Base-by-base conservation (phyloP, 2,329 filamentous ascomycete species). In the Metarhizium album region DNA sequence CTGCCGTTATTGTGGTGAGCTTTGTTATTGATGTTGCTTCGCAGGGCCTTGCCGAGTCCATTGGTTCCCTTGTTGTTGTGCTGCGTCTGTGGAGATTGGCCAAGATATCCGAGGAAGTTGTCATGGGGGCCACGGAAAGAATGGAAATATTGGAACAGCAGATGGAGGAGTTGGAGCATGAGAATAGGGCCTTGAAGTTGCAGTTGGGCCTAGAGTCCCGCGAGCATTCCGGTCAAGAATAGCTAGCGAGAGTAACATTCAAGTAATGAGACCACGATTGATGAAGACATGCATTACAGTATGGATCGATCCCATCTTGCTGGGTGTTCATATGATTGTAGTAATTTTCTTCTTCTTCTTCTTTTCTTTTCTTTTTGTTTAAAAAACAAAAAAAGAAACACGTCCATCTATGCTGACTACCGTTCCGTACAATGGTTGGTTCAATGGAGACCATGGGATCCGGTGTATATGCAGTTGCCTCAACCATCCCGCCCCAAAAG, bases 91-190 rank as follows among this genome's bases (percentile, higher is more conserved):
- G 82, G 79, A 74, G 84, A 16, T 74, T 87, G 43, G 79, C 85
- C 62, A 85, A 86, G 68, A 83, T 86, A 48, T 78, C 84, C 6
- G 81, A 87, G 59, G 83, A 87, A 64, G 71, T 86, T 54, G 77
- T 76, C 29, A 73, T 82, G 6, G 81, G 80, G 8, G 80, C 81
- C 1, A 68, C 77, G 35, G 82, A 86, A 64, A 72, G 80, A 60
- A 76, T 81, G 68, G 80, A 82, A 54, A 72, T 73, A 9, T 65
- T 85, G 38, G 70, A 78, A 55, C 64, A 71, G 48, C 65, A 72
- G 50, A 68, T 85, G 24, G 71, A 74, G 46, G 65, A 71, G 24
- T 64, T 84, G 8, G 74, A 78, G 59, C 67, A 62, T 48, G 77
- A 74, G 50, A 74, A 75, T 47, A 60, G 50, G 42, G 54, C 53